Conservation (phyloP, 2,329 filamentous ascomycete genomes). For the Periconia sp. region DNA sequence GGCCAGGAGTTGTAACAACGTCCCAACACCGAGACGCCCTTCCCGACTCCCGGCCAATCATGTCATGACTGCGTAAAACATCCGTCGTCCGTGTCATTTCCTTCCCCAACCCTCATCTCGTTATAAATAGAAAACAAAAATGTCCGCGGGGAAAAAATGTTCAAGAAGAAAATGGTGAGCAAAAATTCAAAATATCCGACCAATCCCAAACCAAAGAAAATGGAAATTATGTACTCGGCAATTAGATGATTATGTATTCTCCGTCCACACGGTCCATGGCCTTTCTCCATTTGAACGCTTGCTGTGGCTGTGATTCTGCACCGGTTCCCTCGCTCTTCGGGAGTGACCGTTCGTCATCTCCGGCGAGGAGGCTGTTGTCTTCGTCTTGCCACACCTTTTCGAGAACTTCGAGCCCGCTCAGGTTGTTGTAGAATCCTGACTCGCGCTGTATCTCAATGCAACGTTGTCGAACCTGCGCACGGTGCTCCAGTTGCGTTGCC, state of each 20-base stretch:
- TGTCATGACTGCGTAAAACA: background rate
- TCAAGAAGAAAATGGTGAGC: background rate
- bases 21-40: too few relatives aligned
- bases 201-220: background rate
- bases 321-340: conserved; percentile 19
- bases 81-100: background rate
- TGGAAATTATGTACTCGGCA: background rate
- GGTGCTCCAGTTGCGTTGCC: conserved; percentile 79
- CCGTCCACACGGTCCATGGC: conserved; percentile 55
- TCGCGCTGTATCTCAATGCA: conserved; percentile 85
- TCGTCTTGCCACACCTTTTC: conserved; percentile 78
- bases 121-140: background rate
- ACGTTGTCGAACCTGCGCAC: conserved; percentile 74
- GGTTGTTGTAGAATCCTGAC: conserved; percentile 91
- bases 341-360: conserved; percentile 13
- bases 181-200: background rate
- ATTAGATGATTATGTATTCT: conserved; percentile 55
- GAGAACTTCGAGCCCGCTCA: conserved; percentile 80
- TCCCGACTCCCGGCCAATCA: too few relatives aligned
- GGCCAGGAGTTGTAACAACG: too few relatives aligned
- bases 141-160: background rate
- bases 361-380: conserved; percentile 18
- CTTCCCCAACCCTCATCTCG: too few relatives aligned
- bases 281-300: conserved; percentile 52
- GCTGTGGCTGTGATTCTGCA: conserved; percentile 20